Evolutionary conservation across 768 basidiomycete genomes (phyloP).

Genomic region (Lentinula boryana): DNA sequence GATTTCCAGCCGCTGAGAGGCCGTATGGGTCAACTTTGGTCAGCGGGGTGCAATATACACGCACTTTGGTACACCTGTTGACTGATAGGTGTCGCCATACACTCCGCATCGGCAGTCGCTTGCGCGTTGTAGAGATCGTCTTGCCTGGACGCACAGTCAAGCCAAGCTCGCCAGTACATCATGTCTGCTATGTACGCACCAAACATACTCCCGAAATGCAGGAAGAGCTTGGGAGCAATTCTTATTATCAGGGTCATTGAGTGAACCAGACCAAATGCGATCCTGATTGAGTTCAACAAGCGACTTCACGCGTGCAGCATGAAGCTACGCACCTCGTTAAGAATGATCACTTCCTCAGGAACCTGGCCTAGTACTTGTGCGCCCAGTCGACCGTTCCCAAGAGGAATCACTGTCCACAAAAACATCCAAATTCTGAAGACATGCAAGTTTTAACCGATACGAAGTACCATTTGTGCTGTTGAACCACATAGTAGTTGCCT

Average conservation of each 20-base stretch:
- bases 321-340: not conserved
- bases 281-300: not conserved
- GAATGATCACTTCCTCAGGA: constrained; percentile 1
- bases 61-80: constrained; percentile 6
- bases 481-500: constrained; percentile 6
- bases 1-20: constrained; percentile 2
- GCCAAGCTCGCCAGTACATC: not conserved
- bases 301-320: not conserved
- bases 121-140: constrained; percentile 4
- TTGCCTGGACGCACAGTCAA: not conserved
- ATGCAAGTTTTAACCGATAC: not conserved
- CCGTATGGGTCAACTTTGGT: not conserved
- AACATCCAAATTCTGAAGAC: not conserved
- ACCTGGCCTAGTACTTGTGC: constrained; percentile 3
- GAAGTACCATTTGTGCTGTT: constrained; percentile 1
- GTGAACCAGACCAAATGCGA: constrained; percentile 5
- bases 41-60: not conserved
- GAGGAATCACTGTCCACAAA: not conserved
- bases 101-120: not conserved
- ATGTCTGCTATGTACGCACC: not conserved
- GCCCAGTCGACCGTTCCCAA: constrained; percentile 5
- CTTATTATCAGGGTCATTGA: constrained; percentile 4
- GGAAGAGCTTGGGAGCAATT: not conserved
- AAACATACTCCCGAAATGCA: not conserved
- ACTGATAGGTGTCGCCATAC: constrained; percentile 5